A percentile compares a stretch with the other conserved stretches of the same genome.
Evolutionary conservation across 208 protist species (phyloP).

Genomic region (Acanthamoeba rhysodes): DNA sequence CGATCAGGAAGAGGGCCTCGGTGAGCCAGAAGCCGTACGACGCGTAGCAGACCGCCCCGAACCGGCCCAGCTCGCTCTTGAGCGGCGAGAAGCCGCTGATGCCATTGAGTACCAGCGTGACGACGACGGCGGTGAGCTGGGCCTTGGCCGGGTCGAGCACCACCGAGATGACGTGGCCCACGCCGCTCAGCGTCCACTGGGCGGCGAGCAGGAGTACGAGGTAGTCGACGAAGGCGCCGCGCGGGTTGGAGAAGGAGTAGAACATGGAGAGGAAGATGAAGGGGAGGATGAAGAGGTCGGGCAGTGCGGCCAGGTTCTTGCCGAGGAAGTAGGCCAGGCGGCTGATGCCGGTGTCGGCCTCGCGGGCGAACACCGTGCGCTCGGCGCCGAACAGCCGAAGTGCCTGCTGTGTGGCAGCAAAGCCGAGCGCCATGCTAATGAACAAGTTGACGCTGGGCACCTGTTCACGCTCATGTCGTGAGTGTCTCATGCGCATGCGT

Average conservation of each 20-base stretch:
- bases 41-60: not conserved
- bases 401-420: not conserved
- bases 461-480: not conserved
- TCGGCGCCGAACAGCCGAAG: slow-evolving; percentile 52
- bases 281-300: slow-evolving; percentile 36
- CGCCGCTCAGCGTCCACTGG: not conserved
- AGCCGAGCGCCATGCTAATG: slow-evolving; percentile 35
- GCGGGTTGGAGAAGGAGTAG: slow-evolving; percentile 58
- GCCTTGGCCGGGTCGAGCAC: slow-evolving; percentile 19
- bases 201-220: not conserved
- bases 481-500: too few relatives aligned
- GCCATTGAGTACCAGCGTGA: not conserved
- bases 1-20: slow-evolving; percentile 56
- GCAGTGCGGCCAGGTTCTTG: slow-evolving; percentile 62
- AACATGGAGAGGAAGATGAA: slow-evolving; percentile 62
- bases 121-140: slow-evolving; percentile 51
- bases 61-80: slow-evolving; percentile 44
- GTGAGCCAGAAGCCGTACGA: slow-evolving; percentile 59
- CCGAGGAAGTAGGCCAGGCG: slow-evolving; percentile 56
- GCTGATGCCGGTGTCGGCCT: slow-evolving; percentile 41
- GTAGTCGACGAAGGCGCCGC: slow-evolving; percentile 27
- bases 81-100: slow-evolving; percentile 40
- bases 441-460: slow-evolving; percentile 49
- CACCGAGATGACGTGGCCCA: slow-evolving; percentile 56
- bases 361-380: not conserved